Evolutionary conservation across 257 asterid species (phyloP), one percentile per base, ranked within the genome.

Genomic region (Solanum lycopersicoides): DNA sequence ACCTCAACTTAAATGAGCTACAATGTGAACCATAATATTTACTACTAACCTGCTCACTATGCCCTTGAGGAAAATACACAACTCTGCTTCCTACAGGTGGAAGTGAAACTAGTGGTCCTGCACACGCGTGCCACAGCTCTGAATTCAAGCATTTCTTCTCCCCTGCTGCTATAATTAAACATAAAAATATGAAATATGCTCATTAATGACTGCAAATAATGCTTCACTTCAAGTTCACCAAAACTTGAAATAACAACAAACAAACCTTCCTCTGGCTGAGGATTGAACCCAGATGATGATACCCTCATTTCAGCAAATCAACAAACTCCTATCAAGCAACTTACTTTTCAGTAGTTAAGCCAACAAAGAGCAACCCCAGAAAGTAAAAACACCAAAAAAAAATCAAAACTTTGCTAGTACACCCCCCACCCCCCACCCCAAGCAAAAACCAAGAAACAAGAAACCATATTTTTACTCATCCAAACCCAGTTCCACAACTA

Each of bases 71-170:
- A 82, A 95, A 95, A 90, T 95, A 95, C 88, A 95, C 97, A 12
- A 96, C 98, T 30, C 99, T 92, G 89, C 99, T 94, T 83, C 98
- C 98, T 14, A 95, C 87, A 75, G 92, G 95, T 6, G 99, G 99
- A 83, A 96, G 97, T 4, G 99, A 95, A 82, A 96, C 98, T 83
- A 96, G 89, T 7, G 99, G 99, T 53, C 99, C 99, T 12, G 99
- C 99, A 83, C 99, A 96, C 0, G 98, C 99, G 87, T 96, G 99
- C 99, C 99, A 96, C 47, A 96, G 94, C 95, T 96, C 98, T 25
- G 99, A 94, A 90, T 96, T 96, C 94, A 96, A 92, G 96, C 98
- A 94, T 91, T 95, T 95, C 92, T 94, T 95, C 92, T 93, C 98
- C 87, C 95, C 99, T 93, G 86, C 84, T 59, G 72, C 83, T 71